Evolutionary conservation across 108 stramenopile genomes (phyloP).

Genomic region (Discostella pseudostelligera): DNA sequence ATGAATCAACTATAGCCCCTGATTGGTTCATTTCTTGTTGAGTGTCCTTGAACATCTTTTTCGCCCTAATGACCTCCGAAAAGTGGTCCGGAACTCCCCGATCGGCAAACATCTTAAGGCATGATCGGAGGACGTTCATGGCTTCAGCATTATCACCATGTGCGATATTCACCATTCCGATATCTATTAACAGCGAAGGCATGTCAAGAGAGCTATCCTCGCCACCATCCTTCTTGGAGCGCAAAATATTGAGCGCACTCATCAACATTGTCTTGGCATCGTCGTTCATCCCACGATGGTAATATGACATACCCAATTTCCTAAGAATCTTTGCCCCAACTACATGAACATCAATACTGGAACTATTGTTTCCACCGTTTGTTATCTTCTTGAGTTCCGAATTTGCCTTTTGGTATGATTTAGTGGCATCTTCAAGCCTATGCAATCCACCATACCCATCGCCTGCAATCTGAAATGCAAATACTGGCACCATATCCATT

Average conservation of each 20-base stretch:
- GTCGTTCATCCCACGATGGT: constrained; percentile 17
- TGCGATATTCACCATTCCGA: constrained; percentile 27
- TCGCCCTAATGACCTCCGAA: constrained; percentile 29
- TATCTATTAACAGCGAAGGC: constrained; percentile 28
- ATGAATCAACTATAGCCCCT: not conserved
- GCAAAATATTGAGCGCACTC: constrained; percentile 27
- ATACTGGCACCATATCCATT: constrained; percentile 18
- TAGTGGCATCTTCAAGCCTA: constrained; percentile 28
- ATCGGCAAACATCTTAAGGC: constrained; percentile 34
- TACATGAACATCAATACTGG: not conserved
- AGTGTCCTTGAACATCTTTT: constrained; percentile 19
- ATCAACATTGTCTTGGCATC: constrained; percentile 31
- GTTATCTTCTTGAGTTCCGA: constrained; percentile 17
- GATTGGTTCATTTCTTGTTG: constrained; percentile 1
- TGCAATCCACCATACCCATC: constrained; percentile 23
- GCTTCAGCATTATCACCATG: constrained; percentile 27
- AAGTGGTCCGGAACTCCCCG: constrained; percentile 32
- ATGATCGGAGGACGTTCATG: constrained; percentile 28
- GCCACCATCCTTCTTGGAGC: constrained; percentile 7
- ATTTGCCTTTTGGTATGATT: constrained; percentile 40
- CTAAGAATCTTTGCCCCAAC: constrained; percentile 32
- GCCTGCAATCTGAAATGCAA: constrained; percentile 26
- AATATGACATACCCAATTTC: constrained; percentile 29
- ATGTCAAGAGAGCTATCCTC: constrained; percentile 11
- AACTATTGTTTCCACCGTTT: not conserved